Base-by-base conservation (phyloP, 1,284 basidiomycete genomes). In the Puccinia horiana region DNA sequence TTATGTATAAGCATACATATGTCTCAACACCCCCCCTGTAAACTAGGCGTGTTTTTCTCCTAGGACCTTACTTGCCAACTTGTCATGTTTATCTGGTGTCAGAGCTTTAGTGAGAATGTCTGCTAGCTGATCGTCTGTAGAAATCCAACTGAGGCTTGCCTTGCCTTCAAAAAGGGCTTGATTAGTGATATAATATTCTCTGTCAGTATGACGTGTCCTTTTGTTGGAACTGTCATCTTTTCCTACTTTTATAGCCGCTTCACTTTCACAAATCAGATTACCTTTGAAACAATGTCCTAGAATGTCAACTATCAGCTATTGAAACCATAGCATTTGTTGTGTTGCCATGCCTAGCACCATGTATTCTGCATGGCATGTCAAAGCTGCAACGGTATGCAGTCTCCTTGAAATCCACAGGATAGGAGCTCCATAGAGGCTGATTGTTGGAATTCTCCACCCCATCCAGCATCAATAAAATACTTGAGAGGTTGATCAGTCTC, bases 361-460 rank as follows among this genome's bases (percentile, higher is more conserved):
- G 32, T 65, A 67, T 52, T 78, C 58, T 29, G 76, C 76, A n/a
- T 78, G 76, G 29, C 58, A 65, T 0, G 58, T 78, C 2, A 42
- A 78, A 11, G 61, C 35, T n/a, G 76, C 76, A 2, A 78, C 61
- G 14, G 18, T 58, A 6, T 37, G 35, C 1, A 47, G 40, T 1
- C 76, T 8, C 20, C 49, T 9, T 23, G 76, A 16, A 29, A 29
- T 37, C 76, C 76, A 78, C 29, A 54, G 23, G 14, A 78, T 77
- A 18, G 61, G 76, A 4, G n/a, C 35, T 0, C 42, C 76, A 42
- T 18, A 67, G 32, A 78, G 44, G 76, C n/a, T 26, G 61, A 67
- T n/a, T 29, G 2, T 52, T 58, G 26, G 35, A 52, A 49, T 54
- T 78, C 76, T 12, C 76, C 76, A 8, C 76, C 76, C 61, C 76